Evolutionary conservation across 75 land plant species (phyloP), one percentile per base, ranked within the genome.

Genomic region (Pinus taeda): DNA sequence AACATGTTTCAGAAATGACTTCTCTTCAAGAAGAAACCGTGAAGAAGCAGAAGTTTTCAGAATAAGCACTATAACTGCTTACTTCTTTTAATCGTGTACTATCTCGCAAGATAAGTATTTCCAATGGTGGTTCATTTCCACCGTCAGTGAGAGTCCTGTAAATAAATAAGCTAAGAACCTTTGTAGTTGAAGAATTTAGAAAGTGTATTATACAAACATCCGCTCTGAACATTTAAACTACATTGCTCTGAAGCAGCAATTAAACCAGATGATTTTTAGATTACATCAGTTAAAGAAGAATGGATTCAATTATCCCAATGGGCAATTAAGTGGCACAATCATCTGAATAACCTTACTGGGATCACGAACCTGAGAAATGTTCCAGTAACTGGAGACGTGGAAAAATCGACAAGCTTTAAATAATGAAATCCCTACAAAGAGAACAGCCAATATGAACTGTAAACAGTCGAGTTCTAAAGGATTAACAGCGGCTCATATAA

Each of bases 31-130:
- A 26, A 55, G 66, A 60, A 57, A 58, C 62, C 3, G 15, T 42
- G 37, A 74, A 24, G 56, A 78, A 74, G 24, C 15, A 56, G 39
- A 57, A 18, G 57, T 33, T 59, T 42, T 53, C 26, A 18, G 78
- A 60, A 75, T 26, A 60, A 49, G 74, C 29, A 22, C 29, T 7
- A 56, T 73, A 29, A 57, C 61, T 18, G 33, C 71, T 21, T 66
- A 91, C 96, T 83, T 89, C 94, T 84, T 81, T 89, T 65, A 93
- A 82, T 65, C 87, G 88, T 82, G 88, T 81, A 81, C 96, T 91
- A 74, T 93, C 94, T 49, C 96, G 85, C 42, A 93, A 78, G 69
- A 84, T 75, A 69, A 93, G 78, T 26, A 84, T 82, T 80, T 87
- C 85, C 61, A 93, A 56, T 57, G 61, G 60, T 66, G 78, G 81